These are phyloP conservation scores for Thraustotheca clavata DNA, from an alignment of 352 stramenopile species.

Conservation along the genomic window DNA sequence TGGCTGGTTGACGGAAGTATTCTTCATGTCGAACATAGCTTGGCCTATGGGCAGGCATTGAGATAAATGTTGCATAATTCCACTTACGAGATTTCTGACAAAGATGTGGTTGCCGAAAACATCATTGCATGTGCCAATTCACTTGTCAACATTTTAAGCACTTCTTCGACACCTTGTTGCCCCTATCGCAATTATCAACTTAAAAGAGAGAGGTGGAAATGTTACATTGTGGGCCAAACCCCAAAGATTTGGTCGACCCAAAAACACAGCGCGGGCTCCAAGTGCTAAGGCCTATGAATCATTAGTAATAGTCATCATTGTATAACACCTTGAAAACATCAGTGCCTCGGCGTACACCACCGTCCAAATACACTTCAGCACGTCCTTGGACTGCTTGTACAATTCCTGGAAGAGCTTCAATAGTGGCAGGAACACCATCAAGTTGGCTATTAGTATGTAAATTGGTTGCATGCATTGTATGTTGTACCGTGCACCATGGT, in stretches of 20 bases:
- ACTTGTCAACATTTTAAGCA: conserved; percentile 87
- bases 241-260: conserved; percentile 94
- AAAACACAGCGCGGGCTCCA: conserved; percentile 89
- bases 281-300: conserved; percentile 75
- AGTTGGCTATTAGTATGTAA: too few relatives aligned
- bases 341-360: conserved; percentile 90
- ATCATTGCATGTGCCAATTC: conserved; percentile 92
- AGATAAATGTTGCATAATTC: background rate
- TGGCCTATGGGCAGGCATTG: background rate
- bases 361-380: conserved; percentile 90
- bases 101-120: conserved; percentile 52
- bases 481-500: conserved; percentile 92
- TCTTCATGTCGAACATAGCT: conserved; percentile 17
- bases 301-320: background rate
- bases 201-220: conserved; percentile 3
- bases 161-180: conserved; percentile 74
- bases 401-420: conserved; percentile 90
- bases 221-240: conserved; percentile 83
- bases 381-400: conserved; percentile 71
- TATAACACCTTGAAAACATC: conserved; percentile 94
- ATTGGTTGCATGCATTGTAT: too few relatives aligned
- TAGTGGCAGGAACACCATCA: conserved; percentile 82
- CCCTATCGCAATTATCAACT: too few relatives aligned
- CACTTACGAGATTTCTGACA: conserved; percentile 59
- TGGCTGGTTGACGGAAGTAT: conserved; percentile 12